Evolutionary conservation across 2,329 filamentous ascomycete genomes (phyloP).

Genomic region (Phialophora expanda): DNA sequence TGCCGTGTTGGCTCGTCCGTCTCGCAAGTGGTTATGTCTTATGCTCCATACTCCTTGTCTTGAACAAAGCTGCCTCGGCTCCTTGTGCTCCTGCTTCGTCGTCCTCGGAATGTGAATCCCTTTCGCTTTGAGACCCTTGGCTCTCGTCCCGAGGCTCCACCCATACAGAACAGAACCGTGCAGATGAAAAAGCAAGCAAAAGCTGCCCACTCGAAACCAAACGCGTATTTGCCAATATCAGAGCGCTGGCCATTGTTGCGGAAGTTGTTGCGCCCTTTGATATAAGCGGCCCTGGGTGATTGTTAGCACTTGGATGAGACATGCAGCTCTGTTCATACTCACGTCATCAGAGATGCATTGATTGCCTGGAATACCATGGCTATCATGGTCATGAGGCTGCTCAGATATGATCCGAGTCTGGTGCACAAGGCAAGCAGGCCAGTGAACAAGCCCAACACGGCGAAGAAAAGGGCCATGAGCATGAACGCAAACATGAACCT

Average conservation of each 20-base stretch:
- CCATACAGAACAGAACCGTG: conserved; percentile 62
- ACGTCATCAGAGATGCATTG: conserved; percentile 67
- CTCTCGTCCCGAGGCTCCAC: conserved; percentile 40
- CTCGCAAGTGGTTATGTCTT: neutral
- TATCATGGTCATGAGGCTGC: conserved; percentile 58
- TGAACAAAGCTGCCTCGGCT: conserved; percentile 42
- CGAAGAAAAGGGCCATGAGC: conserved; percentile 82
- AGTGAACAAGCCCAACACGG: conserved; percentile 51
- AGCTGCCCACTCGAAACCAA: conserved; percentile 67
- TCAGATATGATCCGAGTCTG: conserved; percentile 57
- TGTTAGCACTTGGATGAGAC: conserved; percentile 17
- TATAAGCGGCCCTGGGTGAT: conserved; percentile 61
- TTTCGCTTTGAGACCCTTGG: conserved; percentile 17
- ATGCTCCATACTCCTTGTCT: conserved; percentile 40
- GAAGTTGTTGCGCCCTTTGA: conserved; percentile 64
- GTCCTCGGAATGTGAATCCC: conserved; percentile 30
- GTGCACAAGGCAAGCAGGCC: conserved; percentile 58
- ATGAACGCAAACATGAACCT: conserved; percentile 93
- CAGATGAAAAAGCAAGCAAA: conserved; percentile 61
- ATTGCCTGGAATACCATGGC: conserved; percentile 65
- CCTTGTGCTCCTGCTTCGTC: conserved; percentile 38
- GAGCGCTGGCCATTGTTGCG: conserved; percentile 55
- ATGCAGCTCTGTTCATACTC: conserved; percentile 46
- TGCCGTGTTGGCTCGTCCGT: neutral
- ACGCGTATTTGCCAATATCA: conserved; percentile 62